Conservation (phyloP, 2,329 filamentous ascomycete species). For the Apiospora hydei region DNA sequence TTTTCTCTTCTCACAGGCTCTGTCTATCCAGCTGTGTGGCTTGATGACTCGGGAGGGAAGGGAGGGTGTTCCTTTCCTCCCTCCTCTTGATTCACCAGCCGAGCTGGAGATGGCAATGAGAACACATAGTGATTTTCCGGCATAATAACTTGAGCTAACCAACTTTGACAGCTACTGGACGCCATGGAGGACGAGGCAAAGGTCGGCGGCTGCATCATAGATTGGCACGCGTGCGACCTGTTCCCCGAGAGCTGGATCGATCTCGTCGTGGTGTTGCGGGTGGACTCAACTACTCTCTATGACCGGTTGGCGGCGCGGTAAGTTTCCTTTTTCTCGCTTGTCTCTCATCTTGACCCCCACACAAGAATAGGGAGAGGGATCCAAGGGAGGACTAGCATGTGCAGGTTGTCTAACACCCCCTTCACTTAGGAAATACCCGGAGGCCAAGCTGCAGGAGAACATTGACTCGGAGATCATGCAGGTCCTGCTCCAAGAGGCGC, state of each 20-base stretch:
- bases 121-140: neutral
- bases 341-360: neutral
- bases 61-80: slow-evolving; percentile 22
- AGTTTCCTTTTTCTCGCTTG: slow-evolving; percentile 29
- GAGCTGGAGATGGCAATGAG: neutral
- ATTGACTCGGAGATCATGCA: slow-evolving; percentile 98
- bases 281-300: slow-evolving; percentile 80
- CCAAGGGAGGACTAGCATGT: neutral
- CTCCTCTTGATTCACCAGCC: slow-evolving; percentile 21
- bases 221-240: slow-evolving; percentile 97
- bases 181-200: slow-evolving; percentile 83
- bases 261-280: slow-evolving; percentile 88
- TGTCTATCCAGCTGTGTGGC: neutral
- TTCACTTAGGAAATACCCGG: slow-evolving; percentile 72
- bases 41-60: neutral
- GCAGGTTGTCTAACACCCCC: neutral
- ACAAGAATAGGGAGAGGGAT: neutral
- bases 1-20: neutral
- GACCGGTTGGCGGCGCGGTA: slow-evolving; percentile 81
- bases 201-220: slow-evolving; percentile 85
- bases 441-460: slow-evolving; percentile 93
- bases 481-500: slow-evolving; percentile 87
- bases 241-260: slow-evolving; percentile 96
- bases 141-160: slow-evolving; percentile 27
- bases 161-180: slow-evolving; percentile 73